phyloP scores from a whole-genome alignment of 495 filamentous ascomycete genomes.

The Hypoxylon perforatum region DNA sequence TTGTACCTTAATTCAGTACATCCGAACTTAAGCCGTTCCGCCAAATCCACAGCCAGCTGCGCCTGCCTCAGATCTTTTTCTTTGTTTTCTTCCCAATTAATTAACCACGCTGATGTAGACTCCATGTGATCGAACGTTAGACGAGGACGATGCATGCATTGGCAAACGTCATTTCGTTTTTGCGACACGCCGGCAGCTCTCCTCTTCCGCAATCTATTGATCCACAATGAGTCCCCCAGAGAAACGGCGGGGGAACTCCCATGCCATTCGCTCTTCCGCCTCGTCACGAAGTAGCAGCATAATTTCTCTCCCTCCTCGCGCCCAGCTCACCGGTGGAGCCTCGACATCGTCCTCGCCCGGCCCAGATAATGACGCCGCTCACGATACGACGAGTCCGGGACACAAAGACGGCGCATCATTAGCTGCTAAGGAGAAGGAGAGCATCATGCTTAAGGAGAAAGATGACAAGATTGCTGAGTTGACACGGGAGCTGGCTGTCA shows the following conservation, averaged over 20 bases:
- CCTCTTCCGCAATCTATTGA: background rate
- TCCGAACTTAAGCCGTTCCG: conserved; percentile 38
- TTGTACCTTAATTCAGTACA: conserved; percentile 22
- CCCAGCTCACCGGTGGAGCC: conserved; percentile 46
- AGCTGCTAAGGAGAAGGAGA: conserved; percentile 44
- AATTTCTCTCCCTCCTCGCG: conserved; percentile 55
- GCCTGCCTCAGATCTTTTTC: conserved; percentile 17
- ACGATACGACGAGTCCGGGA: conserved; percentile 24
- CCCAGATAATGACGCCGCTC: conserved; percentile 42
- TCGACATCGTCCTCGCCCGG: conserved; percentile 50
- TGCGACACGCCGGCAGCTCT: conserved; percentile 11
- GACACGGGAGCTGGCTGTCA: conserved; percentile 55
- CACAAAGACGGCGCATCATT: conserved; percentile 24
- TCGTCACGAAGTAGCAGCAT: conserved; percentile 38
- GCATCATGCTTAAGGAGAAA: conserved; percentile 47
- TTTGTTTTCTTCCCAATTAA: conserved; percentile 19
- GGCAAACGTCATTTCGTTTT: conserved; percentile 4
- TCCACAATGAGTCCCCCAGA: conserved; percentile 47
- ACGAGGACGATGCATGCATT: conserved; percentile 22
- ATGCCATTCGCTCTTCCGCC: conserved; percentile 36
- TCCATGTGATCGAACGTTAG: conserved; percentile 19
- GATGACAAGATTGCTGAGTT: conserved; percentile 58
- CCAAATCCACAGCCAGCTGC: conserved; percentile 23
- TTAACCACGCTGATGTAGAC: conserved; percentile 16
- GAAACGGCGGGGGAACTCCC: conserved; percentile 47